These are phyloP conservation scores for Saccharomyces hybrid DNA, from an alignment of 1,139 yeast genomes.

Conservation along the genomic window DNA sequence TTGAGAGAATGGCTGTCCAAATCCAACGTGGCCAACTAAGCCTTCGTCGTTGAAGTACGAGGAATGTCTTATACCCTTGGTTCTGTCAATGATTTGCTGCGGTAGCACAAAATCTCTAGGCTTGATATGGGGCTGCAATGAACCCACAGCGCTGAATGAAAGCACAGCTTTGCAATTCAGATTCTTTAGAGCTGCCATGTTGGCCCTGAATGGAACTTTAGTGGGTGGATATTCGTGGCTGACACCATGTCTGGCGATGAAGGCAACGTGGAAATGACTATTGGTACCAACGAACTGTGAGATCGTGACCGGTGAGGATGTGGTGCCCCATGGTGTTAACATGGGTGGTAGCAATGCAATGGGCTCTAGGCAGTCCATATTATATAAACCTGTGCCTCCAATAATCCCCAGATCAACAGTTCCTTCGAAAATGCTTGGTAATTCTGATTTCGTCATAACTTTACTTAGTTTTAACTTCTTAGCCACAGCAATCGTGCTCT, in stretches of 20 bases:
- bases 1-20: conserved; percentile 92
- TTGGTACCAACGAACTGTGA: conserved; percentile 50
- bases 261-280: conserved; percentile 66
- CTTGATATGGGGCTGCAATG: conserved; percentile 76
- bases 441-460: conserved; percentile 16
- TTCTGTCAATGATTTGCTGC: conserved; percentile 90
- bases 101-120: conserved; percentile 96
- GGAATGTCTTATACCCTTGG: conserved; percentile 90
- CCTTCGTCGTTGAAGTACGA: conserved; percentile 83
- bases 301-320: conserved; percentile 89
- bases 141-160: conserved; percentile 95
- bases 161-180: conserved; percentile 81
- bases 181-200: conserved; percentile 87
- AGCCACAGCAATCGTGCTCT: not conserved
- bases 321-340: conserved; percentile 94
- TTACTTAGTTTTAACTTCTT: not conserved
- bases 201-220: conserved; percentile 88
- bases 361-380: conserved; percentile 71
- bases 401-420: conserved; percentile 78
- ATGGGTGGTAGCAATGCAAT: conserved; percentile 74
- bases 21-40: conserved; percentile 92
- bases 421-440: conserved; percentile 39
- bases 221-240: conserved; percentile 86
- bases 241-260: conserved; percentile 87
- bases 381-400: conserved; percentile 97